Conservation (phyloP, 2,329 filamentous ascomycete genomes). For the Paraphaeosphaeria minitans region DNA sequence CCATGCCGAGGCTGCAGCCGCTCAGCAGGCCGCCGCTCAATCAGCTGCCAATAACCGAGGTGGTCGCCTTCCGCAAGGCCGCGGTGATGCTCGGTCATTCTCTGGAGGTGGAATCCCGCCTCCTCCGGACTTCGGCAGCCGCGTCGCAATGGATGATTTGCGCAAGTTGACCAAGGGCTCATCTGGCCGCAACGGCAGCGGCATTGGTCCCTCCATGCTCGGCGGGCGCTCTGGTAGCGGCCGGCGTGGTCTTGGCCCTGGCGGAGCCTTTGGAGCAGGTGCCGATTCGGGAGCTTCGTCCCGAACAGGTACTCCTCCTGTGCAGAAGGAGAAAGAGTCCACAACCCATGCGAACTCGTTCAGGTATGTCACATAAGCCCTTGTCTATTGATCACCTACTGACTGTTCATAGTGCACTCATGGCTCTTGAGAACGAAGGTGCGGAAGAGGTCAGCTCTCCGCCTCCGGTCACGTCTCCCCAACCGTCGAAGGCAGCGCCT, state of each 20-base stretch:
- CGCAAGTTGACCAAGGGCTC: slow-evolving; percentile 73
- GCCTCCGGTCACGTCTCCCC: slow-evolving; percentile 70
- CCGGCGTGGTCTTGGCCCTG: slow-evolving; percentile 74
- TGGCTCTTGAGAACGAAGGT: slow-evolving; percentile 61
- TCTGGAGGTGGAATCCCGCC: slow-evolving; percentile 72
- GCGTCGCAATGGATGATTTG: slow-evolving; percentile 89
- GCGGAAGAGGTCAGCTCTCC: slow-evolving; percentile 66
- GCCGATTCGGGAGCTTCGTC: slow-evolving; percentile 90
- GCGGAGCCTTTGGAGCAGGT: slow-evolving; percentile 68
- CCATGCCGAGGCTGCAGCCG: slow-evolving; percentile 78
- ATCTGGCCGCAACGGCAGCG: slow-evolving; percentile 59
- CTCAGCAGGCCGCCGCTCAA: slow-evolving; percentile 77
- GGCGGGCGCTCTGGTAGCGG: slow-evolving; percentile 89
- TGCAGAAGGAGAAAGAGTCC: slow-evolving; percentile 66
- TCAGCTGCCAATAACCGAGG: slow-evolving; percentile 65
- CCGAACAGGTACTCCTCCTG: slow-evolving; percentile 84
- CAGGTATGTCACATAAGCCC: slow-evolving; percentile 68
- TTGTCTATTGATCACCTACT: slow-evolving; percentile 11
- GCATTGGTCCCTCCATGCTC: slow-evolving; percentile 82
- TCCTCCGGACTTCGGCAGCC: slow-evolving; percentile 75
- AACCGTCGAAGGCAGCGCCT: slow-evolving; percentile 60
- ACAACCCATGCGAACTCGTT: slow-evolving; percentile 83
- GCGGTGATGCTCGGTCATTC: slow-evolving; percentile 86
- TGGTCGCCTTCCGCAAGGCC: slow-evolving; percentile 74
- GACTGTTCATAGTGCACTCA: slow-evolving; percentile 55